Base-by-base conservation (phyloP, 2,329 filamentous ascomycete species). In the Tolypocladium guangdongense region DNA sequence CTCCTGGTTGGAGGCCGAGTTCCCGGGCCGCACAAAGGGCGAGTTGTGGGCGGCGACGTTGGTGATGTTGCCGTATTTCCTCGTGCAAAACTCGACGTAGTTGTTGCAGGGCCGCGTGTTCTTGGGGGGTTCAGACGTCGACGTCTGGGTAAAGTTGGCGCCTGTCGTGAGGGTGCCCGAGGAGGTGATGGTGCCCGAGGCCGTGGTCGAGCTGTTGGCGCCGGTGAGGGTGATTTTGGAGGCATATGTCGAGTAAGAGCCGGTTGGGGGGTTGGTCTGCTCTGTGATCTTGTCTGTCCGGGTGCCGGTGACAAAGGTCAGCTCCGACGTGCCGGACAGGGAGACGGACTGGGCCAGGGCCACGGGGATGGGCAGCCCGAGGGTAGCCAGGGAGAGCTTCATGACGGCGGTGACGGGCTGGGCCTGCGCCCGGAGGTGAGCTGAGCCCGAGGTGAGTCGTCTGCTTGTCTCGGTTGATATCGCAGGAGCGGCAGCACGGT, bases 21-120 rank as follows among this genome's bases (percentile, higher is more conserved):
- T 91, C 60, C 86, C 86, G 18, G 76, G 66, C 10, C 79, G 74
- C 41, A 84, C 77, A 65, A 95, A 95, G 12, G 88, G 87, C 43
- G 87, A 89, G 73, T 95, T 95, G 72, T 95, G 89, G 20, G 84
- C 83, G 22, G 80, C 83, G 1, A 95, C 80, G 62, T 87, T 77
- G 54, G 88, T 91, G 68, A 93, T 85, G 67, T 93, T 91, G 75
- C 85, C 83, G 69, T 90, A 95, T 60, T 82, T 84, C 55, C 88
- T 81, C 7, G 70, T 71, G 73, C 89, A 95, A 62, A 93, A 83
- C 68, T 92, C 87, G 27, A 85, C 71, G 60, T 88, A 83, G 66
- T 83, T 83, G 69, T 95, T 95, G 75, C 89, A 95, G 5, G 87
- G 83, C 55, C 83, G 82, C 0, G 87, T 91, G 67, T 91, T 92